Conservation (phyloP, 805 yeast species). For the Torulaspora gathmanii region DNA sequence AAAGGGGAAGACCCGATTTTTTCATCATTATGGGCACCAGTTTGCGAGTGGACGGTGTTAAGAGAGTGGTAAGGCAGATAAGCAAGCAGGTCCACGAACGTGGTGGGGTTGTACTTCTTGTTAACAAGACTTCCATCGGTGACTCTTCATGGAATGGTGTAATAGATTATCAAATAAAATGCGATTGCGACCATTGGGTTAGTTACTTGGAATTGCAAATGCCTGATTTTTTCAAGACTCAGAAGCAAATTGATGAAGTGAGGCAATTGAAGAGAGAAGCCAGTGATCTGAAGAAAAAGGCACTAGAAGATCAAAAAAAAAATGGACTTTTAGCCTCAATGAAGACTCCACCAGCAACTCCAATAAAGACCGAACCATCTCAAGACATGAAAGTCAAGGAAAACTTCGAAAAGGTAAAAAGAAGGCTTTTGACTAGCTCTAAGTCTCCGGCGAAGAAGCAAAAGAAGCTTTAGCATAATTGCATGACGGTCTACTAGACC, state of each 20-base stretch:
- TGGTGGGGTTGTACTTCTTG: constrained; percentile 72
- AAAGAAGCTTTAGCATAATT: not conserved
- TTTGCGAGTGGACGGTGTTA: constrained; percentile 84
- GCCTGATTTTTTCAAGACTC: constrained; percentile 61
- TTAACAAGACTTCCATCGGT: constrained; percentile 65
- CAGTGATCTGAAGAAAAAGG: constrained; percentile 29
- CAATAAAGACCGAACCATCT: constrained; percentile 2
- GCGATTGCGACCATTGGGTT: constrained; percentile 84
- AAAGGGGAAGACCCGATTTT: constrained; percentile 61
- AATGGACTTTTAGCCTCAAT: not conserved
- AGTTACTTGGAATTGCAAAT: constrained; percentile 46
- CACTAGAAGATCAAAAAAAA: constrained; percentile 17
- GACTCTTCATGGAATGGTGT: constrained; percentile 61
- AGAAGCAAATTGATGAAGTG: constrained; percentile 35
- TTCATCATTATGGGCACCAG: constrained; percentile 92
- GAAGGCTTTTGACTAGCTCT: constrained; percentile 5
- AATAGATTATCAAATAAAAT: constrained; percentile 72
- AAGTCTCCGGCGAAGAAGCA: constrained; percentile 6
- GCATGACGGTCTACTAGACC: not conserved
- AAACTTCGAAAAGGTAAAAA: constrained; percentile 9
- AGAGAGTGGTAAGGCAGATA: constrained; percentile 62
- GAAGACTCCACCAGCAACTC: constrained; percentile 22
- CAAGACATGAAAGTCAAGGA: not conserved
- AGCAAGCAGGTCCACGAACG: constrained; percentile 69
- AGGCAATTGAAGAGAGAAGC: constrained; percentile 32